Percentiles rank a stretch among this genome's conserved stretches.
These are phyloP conservation scores for Solanum phureja DNA, from an alignment of 257 asterid genomes.

Conservation along the genomic window DNA sequence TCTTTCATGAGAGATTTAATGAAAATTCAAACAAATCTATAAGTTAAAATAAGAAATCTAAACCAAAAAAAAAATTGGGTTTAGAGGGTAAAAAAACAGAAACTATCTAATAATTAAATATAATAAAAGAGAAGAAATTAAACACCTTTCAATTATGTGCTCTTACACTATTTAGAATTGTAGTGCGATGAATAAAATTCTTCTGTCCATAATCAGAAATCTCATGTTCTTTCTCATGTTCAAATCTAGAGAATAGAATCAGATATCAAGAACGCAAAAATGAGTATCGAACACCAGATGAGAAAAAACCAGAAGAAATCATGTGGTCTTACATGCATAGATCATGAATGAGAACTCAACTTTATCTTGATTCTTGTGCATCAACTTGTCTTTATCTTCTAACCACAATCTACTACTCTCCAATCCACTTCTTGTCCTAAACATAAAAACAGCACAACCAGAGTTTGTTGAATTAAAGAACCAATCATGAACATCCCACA, in stretches of 20 bases:
- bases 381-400: slow-evolving; percentile 45
- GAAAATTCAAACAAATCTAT: background rate
- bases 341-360: slow-evolving; percentile 70
- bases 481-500: slow-evolving; percentile 99
- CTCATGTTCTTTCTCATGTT: background rate
- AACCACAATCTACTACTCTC: slow-evolving; percentile 78
- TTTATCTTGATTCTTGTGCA: slow-evolving; percentile 41
- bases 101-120: background rate
- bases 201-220: background rate
- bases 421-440: slow-evolving; percentile 80
- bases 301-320: background rate
- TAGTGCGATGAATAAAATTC: background rate
- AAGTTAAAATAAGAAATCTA: background rate
- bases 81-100: background rate
- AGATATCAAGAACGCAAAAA: fast-evolving
- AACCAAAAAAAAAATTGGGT: background rate
- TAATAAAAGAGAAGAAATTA: background rate
- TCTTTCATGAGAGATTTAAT: background rate
- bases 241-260: background rate
- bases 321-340: slow-evolving; percentile 52
- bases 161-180: background rate
- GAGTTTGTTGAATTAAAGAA: slow-evolving; percentile 31
- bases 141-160: background rate
- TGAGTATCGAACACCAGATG: fast-evolving
- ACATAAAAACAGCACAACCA: slow-evolving; percentile 75